Evolutionary conservation across 202 grass and related monocot genomes (phyloP).

Genomic region (Digitaria exilis): DNA sequence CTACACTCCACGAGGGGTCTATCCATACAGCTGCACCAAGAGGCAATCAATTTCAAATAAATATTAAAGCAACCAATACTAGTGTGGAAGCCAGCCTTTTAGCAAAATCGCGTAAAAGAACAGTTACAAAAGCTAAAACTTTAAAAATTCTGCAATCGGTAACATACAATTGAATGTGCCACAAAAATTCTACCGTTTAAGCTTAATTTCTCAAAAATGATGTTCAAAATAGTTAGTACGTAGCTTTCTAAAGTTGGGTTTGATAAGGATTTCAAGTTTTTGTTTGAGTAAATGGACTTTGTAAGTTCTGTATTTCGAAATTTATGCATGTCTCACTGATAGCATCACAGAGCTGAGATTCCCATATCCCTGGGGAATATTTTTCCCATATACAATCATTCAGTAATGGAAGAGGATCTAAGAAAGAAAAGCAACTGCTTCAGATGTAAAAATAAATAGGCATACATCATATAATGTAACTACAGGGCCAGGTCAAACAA

Average conservation of each 20-base stretch:
- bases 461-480: background rate
- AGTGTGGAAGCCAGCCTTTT: background rate
- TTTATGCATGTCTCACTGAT: background rate
- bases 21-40: conserved; percentile 69
- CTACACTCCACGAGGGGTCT: conserved; percentile 70
- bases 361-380: background rate
- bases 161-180: background rate
- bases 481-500: conserved; percentile 11
- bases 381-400: background rate
- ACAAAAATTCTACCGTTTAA: background rate
- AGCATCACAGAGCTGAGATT: background rate
- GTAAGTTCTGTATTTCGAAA: background rate
- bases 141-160: background rate
- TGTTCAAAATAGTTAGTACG: background rate
- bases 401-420: background rate
- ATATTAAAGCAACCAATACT: conserved; percentile 27
- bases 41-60: conserved; percentile 48
- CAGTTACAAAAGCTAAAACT: conserved; percentile 10
- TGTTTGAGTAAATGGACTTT: background rate
- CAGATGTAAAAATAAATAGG: conserved; percentile 28
- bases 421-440: background rate
- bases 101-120: conserved; percentile 5
- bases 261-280: background rate
- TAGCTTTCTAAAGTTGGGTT: conserved; percentile 12
- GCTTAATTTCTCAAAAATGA: conserved; percentile 11